A percentile compares a stretch with the other conserved stretches of the same genome.
Evolutionary conservation across 75 land plant genomes (phyloP).

Genomic region (Cryptomeria japonica): DNA sequence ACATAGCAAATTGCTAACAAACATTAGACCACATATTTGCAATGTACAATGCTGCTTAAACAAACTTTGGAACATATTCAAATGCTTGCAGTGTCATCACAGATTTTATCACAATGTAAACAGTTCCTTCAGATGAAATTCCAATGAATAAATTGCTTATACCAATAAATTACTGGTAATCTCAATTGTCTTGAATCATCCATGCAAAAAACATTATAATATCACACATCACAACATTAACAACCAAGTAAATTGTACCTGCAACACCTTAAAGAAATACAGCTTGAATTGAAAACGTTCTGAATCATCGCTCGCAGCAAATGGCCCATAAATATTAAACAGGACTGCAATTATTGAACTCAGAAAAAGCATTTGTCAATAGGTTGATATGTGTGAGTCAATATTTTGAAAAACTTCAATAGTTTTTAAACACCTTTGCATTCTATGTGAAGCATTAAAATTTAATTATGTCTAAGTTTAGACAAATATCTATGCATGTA

Average conservation of each 20-base stretch:
- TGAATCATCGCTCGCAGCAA: slow-evolving; percentile 52
- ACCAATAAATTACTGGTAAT: background rate
- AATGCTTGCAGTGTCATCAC: background rate
- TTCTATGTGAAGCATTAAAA: background rate
- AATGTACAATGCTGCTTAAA: background rate
- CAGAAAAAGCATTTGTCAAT: background rate
- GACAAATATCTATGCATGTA: slow-evolving; percentile 4
- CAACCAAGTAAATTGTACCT: slow-evolving; percentile 41
- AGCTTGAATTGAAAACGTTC: slow-evolving; percentile 73
- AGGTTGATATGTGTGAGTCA: background rate
- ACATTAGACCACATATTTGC: background rate
- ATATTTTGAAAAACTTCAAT: background rate
- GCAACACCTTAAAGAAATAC: slow-evolving; percentile 64
- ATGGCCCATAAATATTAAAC: slow-evolving; percentile 93
- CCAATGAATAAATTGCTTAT: background rate
- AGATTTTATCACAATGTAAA: background rate
- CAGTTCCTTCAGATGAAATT: background rate
- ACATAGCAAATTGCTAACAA: background rate
- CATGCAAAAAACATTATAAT: background rate
- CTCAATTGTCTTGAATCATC: background rate
- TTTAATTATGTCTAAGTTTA: background rate
- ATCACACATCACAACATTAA: background rate
- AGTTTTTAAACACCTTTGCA: background rate
- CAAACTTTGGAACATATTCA: background rate
- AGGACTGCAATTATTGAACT: slow-evolving; percentile 52